A percentile compares a stretch with the other conserved stretches of the same genome.
phyloP scores from a whole-genome alignment of 495 filamentous ascomycete genomes.

The Aspergillus baeticus region DNA sequence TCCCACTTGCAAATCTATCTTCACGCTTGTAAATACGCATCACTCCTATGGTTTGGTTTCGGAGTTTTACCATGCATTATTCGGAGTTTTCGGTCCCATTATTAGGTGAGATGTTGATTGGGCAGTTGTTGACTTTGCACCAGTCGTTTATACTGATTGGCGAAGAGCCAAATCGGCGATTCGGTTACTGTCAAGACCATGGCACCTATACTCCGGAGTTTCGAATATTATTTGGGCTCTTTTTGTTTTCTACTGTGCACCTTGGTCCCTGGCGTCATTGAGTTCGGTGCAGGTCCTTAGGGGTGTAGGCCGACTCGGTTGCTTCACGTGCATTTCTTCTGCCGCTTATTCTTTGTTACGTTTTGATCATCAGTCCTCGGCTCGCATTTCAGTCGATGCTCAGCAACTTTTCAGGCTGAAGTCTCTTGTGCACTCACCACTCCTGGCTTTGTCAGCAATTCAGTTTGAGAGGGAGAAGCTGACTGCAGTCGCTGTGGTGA shows the following conservation, averaged over 20 bases:
- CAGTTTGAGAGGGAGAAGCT: too few species aligned
- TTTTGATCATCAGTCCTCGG: background rate
- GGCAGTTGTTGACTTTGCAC: constrained; percentile 1
- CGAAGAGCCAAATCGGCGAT: background rate
- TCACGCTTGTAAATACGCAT: constrained; percentile 5
- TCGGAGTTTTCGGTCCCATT: constrained; percentile 3
- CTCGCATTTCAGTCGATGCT: too few species aligned
- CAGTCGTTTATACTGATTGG: background rate
- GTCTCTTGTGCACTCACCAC: too few species aligned
- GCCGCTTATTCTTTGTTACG: background rate
- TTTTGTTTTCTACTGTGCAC: background rate
- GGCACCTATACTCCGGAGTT: background rate
- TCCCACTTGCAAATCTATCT: too few species aligned
- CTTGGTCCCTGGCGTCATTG: background rate
- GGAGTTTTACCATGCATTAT: constrained; percentile 2
- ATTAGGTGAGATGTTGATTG: constrained; percentile 1
- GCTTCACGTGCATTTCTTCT: background rate
- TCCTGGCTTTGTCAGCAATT: too few species aligned
- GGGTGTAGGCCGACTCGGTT: background rate
- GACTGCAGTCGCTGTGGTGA: too few species aligned
- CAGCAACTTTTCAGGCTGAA: too few species aligned
- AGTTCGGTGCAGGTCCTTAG: background rate
- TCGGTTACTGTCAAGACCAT: background rate
- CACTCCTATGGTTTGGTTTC: background rate
- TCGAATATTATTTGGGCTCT: background rate